Evolutionary conservation across 768 basidiomycete species (phyloP).

Genomic region (Lactarius pseudohatsudake): DNA sequence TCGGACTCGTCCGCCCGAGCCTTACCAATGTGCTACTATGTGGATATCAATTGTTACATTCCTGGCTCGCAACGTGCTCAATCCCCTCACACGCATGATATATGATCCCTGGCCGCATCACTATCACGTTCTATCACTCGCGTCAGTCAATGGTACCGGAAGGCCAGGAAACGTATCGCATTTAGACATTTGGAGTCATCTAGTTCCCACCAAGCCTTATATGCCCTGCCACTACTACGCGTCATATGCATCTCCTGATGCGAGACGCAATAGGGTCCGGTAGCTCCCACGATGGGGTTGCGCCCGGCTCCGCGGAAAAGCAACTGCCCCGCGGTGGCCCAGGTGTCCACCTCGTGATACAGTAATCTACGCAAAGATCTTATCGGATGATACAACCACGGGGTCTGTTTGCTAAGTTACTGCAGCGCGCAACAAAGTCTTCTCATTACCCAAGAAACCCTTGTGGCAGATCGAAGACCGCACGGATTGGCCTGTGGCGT

Average conservation of each 20-base stretch:
- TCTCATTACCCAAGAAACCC: neutral
- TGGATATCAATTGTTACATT: neutral
- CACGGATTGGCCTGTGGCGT: neutral
- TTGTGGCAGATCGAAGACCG: neutral
- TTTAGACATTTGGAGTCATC: neutral
- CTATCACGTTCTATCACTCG: neutral
- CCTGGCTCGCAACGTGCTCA: neutral
- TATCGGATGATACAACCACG: neutral
- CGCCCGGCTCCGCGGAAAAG: neutral
- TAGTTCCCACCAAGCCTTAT: neutral
- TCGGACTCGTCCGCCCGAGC: no score
- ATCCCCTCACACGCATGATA: neutral
- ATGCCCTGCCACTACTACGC: no score
- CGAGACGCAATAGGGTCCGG: neutral
- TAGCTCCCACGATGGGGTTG: neutral
- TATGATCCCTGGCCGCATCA: no score
- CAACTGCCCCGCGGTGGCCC: neutral
- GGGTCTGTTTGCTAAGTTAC: no score
- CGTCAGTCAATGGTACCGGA: neutral
- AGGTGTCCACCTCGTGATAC: neutral
- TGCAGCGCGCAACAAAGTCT: neutral
- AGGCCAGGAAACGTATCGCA: neutral
- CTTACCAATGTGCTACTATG: no score
- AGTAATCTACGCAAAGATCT: neutral
- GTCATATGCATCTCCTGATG: neutral